Evolutionary conservation across 345 rosid genomes (phyloP).

Genomic region (Lepidium didymum): DNA sequence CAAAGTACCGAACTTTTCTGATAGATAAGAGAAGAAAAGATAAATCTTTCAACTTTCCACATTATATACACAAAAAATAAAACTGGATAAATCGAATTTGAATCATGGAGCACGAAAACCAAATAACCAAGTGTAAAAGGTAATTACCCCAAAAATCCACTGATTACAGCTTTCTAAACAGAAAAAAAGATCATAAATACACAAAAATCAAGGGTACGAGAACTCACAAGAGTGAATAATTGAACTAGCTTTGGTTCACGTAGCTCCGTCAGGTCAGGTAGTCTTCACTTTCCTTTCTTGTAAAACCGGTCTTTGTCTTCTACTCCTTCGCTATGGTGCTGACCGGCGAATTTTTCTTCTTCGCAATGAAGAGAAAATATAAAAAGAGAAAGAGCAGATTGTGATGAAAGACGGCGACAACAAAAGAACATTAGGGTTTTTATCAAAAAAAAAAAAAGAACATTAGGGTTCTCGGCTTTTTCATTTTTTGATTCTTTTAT

Average conservation of each 20-base stretch:
- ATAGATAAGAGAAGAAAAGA: not conserved
- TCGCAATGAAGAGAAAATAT: no score
- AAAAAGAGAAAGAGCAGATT: not conserved
- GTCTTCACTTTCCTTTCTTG: not conserved
- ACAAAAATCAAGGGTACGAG: not conserved
- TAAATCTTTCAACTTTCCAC: not conserved
- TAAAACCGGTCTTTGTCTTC: not conserved
- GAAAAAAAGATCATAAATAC: not conserved
- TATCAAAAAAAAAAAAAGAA: no score
- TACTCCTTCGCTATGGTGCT: not conserved
- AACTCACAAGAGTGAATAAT: not conserved
- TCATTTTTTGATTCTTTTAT: not conserved
- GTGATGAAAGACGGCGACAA: not conserved
- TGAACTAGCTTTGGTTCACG: not conserved
- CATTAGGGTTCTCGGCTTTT: not conserved
- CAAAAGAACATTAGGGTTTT: not conserved
- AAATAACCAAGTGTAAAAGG: no score
- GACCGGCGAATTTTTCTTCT: not conserved
- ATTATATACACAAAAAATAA: not conserved
- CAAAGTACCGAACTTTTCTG: not conserved
- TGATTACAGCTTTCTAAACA: not conserved
- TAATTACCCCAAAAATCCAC: not conserved
- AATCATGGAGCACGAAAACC: not conserved
- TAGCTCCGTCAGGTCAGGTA: not conserved
- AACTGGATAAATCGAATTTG: not conserved